phyloP scores from a whole-genome alignment of 2,329 filamentous ascomycete species.

The Gliomastix tumulicola region DNA sequence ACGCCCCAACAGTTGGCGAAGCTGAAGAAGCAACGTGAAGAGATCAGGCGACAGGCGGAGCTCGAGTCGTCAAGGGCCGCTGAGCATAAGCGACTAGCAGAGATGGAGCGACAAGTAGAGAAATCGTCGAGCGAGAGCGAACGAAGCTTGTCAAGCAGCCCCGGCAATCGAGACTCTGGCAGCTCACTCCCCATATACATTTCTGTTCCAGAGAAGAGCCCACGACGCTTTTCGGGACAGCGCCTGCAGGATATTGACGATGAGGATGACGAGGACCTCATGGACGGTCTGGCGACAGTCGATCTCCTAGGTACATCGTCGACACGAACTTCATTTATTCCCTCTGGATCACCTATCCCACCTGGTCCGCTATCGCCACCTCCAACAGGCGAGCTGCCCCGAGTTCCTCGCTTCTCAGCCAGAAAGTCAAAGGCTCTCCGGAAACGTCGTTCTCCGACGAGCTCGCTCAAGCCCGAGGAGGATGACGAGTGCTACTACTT shows the following conservation, averaged over 20 bases:
- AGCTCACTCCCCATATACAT: not conserved
- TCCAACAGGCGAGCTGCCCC: not conserved
- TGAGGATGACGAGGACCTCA: not conserved
- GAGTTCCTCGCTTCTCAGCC: slow-evolving; percentile 1
- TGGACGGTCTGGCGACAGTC: not conserved
- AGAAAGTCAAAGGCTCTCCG: too few species aligned
- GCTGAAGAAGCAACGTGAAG: slow-evolving; percentile 27
- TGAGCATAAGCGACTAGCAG: not conserved
- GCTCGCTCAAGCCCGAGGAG: slow-evolving; percentile 13
- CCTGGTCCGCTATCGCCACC: not conserved
- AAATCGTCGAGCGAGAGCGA: too few species aligned
- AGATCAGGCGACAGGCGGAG: slow-evolving; percentile 6
- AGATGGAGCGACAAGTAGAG: too few species aligned
- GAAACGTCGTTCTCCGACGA: too few species aligned
- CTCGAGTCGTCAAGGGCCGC: not conserved
- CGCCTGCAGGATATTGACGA: not conserved
- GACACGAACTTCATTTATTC: too few species aligned
- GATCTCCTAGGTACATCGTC: slow-evolving; percentile 1
- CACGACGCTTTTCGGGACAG: not conserved
- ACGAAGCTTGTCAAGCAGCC: too few species aligned
- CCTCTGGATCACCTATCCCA: too few species aligned
- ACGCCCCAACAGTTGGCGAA: slow-evolving; percentile 44
- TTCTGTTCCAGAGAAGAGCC: not conserved
- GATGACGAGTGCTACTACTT: slow-evolving; percentile 40
- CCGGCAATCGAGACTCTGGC: too few species aligned